Evolutionary conservation across 371 early-diverging fungal genomes (phyloP).

Genomic region (Mucor racemosus): DNA sequence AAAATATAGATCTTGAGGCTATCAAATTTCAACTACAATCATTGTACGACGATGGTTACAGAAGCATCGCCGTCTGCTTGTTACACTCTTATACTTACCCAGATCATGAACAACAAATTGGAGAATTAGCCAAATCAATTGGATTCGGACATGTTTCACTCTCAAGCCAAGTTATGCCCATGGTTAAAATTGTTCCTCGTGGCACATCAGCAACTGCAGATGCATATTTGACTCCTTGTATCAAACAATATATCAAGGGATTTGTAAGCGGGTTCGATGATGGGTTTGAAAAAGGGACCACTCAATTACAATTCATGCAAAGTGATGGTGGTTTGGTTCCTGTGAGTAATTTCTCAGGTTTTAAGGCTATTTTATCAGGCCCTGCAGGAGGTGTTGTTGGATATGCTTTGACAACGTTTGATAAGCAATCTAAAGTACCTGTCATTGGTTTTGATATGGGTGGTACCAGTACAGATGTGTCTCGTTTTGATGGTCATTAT

Average conservation of each 20-base stretch:
- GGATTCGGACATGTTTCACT: conserved; percentile 88
- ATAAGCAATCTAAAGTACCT: conserved; percentile 57
- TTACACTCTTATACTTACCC: conserved; percentile 93
- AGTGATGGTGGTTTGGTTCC: conserved; percentile 94
- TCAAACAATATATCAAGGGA: conserved; percentile 81
- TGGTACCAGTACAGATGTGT: conserved; percentile 95
- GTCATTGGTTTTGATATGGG: conserved; percentile 98
- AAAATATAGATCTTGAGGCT: conserved; percentile 27
- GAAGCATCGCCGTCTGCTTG: conserved; percentile 88
- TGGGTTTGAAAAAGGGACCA: conserved; percentile 57
- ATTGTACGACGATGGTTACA: conserved; percentile 74
- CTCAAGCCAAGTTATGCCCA: conserved; percentile 86
- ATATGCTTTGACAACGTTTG: conserved; percentile 84
- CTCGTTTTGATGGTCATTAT: conserved; percentile 87
- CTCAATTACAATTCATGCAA: conserved; percentile 94
- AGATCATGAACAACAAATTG: conserved; percentile 82
- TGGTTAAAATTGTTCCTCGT: conserved; percentile 94
- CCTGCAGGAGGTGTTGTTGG: conserved; percentile 97
- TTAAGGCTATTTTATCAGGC: conserved; percentile 91
- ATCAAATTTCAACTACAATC: conserved; percentile 64
- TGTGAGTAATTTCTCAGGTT: conserved; percentile 83
- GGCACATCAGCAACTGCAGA: conserved; percentile 91
- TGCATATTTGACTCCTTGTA: conserved; percentile 93
- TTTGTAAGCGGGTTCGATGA: conserved; percentile 89
- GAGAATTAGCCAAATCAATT: conserved; percentile 68